phyloP scores from a whole-genome alignment of 208 protist genomes.

The Tetramitus jugosus region DNA sequence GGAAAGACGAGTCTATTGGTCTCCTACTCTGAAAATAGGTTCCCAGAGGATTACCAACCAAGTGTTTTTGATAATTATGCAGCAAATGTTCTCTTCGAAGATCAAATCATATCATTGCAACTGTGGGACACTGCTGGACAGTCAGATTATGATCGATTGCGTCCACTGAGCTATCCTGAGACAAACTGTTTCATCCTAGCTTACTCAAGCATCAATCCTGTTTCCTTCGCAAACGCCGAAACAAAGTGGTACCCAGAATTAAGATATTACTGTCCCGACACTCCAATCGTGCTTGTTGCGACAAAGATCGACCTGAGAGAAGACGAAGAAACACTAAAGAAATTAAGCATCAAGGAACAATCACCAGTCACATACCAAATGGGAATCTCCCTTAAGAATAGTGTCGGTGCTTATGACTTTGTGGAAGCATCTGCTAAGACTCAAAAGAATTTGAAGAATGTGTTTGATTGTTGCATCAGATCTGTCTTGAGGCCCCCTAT shows the following conservation, averaged over 20 bases:
- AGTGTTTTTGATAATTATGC: constrained; percentile 62
- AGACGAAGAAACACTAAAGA: not conserved
- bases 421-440: not conserved
- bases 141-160: constrained; percentile 4
- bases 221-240: not conserved
- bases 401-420: not conserved
- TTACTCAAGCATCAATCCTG: not conserved
- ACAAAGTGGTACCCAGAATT: not conserved
- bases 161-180: not conserved
- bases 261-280: not conserved
- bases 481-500: no score
- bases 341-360: no score
- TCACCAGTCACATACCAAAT: no score
- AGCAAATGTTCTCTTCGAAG: not conserved
- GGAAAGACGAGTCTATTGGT: constrained; percentile 37
- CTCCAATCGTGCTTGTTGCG: not conserved
- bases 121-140: constrained; percentile 41
- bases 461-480: not conserved
- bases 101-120: not conserved
- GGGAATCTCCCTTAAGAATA: no score
- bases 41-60: constrained; percentile 47
- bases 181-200: not conserved
- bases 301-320: not conserved
- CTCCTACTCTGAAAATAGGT: constrained; percentile 26
- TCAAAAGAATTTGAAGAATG: not conserved